Evolutionary conservation across 179 eudicot species (phyloP), one percentile per base, ranked within the genome.

Genomic region (Pouteria campechiana): DNA sequence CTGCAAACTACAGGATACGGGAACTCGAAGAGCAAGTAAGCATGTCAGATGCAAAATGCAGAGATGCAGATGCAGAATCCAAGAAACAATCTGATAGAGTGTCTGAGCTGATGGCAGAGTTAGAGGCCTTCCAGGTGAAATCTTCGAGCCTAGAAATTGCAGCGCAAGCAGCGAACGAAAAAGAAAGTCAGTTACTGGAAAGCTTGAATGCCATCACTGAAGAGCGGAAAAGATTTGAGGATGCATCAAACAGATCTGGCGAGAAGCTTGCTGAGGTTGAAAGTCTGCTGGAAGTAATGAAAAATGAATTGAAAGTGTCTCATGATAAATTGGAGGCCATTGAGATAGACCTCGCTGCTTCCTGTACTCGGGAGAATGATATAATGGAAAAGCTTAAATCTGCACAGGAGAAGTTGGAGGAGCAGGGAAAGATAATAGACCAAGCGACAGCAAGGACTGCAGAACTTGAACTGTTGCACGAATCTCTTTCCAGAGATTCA

Each of bases 11-110:
- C 28, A 72, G 55, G 56, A 68, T 73, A 21, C 74, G 52, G 52
- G 95, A 89, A 50, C 93, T 86, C 23, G 95, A 86, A 59, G 79
- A 57, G 56, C 76, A 79, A 41, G 52, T 76, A 50, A 73, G 37
- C 37, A 21, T 47, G 10, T 41, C 78, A 20, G 81, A 78, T 48
- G 59, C 58, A 33, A 89, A 72, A 63, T 66, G 72, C n/a, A 66
- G 32, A 43, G 79, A 74, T 22, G 44, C 71, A 17, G 90, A 79
- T 50, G 73, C 59, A 38, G 96, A 79, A 22, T 61, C 74, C 3
- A 57, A 59, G 57, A 71, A 55, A 24, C 68, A 69, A 46, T 51
- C 73, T 19, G 68, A 55, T 18, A 79, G 66, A 74, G 65, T 70
- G 38, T 65, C 85, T 44, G 81, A 76, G 54, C 67, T 87, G 43